These are phyloP conservation scores for Graphium sp. DNA, from an alignment of 2,329 filamentous ascomycete species.

Conservation along the genomic window DNA sequence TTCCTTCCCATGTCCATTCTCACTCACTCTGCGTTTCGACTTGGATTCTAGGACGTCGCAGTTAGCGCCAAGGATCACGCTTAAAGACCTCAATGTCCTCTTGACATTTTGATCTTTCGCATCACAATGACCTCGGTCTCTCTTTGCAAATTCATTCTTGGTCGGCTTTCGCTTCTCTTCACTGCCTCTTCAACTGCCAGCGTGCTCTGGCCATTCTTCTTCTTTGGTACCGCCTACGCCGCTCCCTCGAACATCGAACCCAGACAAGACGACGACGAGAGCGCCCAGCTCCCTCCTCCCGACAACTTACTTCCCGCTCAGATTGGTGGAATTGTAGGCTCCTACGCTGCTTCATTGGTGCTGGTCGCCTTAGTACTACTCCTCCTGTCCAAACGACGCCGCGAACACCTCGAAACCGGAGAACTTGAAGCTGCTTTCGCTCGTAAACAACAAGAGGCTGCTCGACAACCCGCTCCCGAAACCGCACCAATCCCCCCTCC, in stretches of 20 bases:
- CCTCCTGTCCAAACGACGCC: conserved; percentile 37
- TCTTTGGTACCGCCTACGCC: conserved; percentile 14
- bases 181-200: conserved; percentile 8
- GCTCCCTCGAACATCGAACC: conserved; percentile 9
- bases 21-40: conserved; percentile 4
- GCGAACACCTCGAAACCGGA: conserved; percentile 31
- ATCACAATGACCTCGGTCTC: no score
- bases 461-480: background rate
- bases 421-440: conserved; percentile 32
- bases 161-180: conserved; percentile 1
- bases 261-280: conserved; percentile 11
- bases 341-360: conserved; percentile 64
- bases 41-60: conserved; percentile 1
- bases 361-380: conserved; percentile 53
- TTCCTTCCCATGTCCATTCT: conserved; percentile 3
- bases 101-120: conserved; percentile 2
- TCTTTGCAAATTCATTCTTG: background rate
- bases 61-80: conserved; percentile 2
- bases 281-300: conserved; percentile 34
- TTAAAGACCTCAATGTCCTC: conserved; percentile 1
- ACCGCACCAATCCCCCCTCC: conserved; percentile 4
- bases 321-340: conserved; percentile 67
- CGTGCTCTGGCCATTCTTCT: conserved; percentile 5
- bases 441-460: conserved; percentile 5
- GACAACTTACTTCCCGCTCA: conserved; percentile 57